These are phyloP conservation scores for Astrothelium subdiscretum DNA, from an alignment of 495 filamentous ascomycete genomes.

Conservation along the genomic window DNA sequence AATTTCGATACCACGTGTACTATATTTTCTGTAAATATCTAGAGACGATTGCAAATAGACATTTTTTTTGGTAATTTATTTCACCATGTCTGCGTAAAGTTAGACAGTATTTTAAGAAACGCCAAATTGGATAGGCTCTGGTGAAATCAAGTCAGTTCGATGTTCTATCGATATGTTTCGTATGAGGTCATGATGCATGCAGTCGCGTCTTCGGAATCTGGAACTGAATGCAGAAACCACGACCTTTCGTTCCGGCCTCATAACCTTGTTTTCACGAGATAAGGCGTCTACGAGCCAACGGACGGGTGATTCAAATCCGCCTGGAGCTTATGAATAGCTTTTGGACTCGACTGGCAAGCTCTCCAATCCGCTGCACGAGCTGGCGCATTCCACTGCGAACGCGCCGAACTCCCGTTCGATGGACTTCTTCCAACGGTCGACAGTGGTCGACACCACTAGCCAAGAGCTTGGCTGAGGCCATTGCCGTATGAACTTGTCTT, in stretches of 20 bases:
- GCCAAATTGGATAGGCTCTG: too few relatives aligned
- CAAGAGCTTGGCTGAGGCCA: conserved; percentile 69
- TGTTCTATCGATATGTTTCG: too few relatives aligned
- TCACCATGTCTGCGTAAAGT: too few relatives aligned
- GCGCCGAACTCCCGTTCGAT: background rate
- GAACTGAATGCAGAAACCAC: background rate
- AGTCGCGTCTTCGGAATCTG: background rate
- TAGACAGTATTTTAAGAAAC: too few relatives aligned
- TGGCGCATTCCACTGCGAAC: background rate
- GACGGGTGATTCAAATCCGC: background rate
- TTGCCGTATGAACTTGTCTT: conserved; percentile 44
- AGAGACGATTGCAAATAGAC: too few relatives aligned
- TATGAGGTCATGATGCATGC: too few relatives aligned
- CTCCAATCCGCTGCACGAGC: background rate
- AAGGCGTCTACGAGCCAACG: background rate
- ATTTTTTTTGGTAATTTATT: too few relatives aligned
- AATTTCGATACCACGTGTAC: too few relatives aligned
- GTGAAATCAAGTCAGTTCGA: too few relatives aligned
- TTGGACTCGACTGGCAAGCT: background rate
- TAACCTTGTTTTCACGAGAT: background rate
- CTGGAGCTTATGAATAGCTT: conserved; percentile 1
- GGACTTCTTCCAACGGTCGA: background rate
- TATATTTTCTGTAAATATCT: background rate
- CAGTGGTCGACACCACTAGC: conserved; percentile 87
- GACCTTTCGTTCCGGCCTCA: background rate